These are phyloP conservation scores for Elsinoe ampelina DNA, from an alignment of 2,329 filamentous ascomycete genomes.

Conservation along the genomic window DNA sequence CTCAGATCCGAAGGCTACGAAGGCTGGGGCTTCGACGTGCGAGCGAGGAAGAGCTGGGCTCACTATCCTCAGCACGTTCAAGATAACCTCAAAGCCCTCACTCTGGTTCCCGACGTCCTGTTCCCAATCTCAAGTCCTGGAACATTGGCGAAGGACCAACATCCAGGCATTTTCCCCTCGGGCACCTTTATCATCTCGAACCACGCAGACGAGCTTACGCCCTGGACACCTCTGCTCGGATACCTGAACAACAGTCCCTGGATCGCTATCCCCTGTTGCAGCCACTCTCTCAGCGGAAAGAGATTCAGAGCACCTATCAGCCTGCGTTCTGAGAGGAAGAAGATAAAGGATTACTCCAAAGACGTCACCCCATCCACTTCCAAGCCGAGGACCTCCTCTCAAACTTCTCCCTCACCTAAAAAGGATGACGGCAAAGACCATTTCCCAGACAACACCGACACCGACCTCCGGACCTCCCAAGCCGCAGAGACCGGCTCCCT, in stretches of 20 bases:
- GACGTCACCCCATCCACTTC: background rate
- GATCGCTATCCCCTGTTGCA: constrained; percentile 91
- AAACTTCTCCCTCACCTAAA: too few species aligned
- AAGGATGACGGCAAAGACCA: too few species aligned
- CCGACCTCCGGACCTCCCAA: constrained; percentile 17
- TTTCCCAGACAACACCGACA: too few species aligned
- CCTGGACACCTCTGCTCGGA: constrained; percentile 88
- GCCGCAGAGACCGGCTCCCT: constrained; percentile 29
- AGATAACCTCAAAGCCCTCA: constrained; percentile 46
- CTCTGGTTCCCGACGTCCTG: constrained; percentile 50
- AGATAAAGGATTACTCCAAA: background rate
- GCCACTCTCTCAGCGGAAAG: constrained; percentile 70
- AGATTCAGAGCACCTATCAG: constrained; percentile 53
- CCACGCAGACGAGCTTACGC: constrained; percentile 90
- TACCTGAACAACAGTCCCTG: constrained; percentile 68
- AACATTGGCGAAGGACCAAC: background rate
- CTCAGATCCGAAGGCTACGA: constrained; percentile 69
- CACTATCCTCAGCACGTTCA: constrained; percentile 51
- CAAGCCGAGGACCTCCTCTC: background rate
- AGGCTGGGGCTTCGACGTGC: constrained; percentile 88
- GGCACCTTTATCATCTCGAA: constrained; percentile 93
- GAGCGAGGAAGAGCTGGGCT: constrained; percentile 74
- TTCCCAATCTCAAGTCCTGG: constrained; percentile 13
- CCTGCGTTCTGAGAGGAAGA: background rate
- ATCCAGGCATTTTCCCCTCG: constrained; percentile 53